Conservation (phyloP, 2,329 filamentous ascomycete species). For the Cladophialophora carrionii region DNA sequence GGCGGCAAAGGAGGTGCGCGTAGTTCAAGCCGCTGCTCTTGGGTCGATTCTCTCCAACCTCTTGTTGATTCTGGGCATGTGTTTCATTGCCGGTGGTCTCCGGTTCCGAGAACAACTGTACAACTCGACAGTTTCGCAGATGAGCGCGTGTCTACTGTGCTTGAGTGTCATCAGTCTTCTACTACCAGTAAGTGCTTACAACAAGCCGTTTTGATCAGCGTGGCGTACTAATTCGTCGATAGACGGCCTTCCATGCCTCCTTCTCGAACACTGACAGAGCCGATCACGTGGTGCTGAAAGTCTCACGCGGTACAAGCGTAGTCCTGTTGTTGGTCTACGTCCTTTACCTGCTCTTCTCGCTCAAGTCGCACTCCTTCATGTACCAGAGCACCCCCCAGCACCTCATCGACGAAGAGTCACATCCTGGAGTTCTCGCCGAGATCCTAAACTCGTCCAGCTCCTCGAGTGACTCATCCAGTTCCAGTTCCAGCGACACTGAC, state of each 20-base stretch:
- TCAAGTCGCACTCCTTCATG: conserved; percentile 89
- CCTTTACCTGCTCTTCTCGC: conserved; percentile 83
- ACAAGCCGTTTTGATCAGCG: background rate
- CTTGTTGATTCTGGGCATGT: conserved; percentile 87
- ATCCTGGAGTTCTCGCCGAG: conserved; percentile 79
- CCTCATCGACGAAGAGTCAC: conserved; percentile 87
- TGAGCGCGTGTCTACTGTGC: conserved; percentile 91
- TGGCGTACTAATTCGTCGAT: conserved; percentile 8
- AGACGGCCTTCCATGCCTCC: conserved; percentile 86
- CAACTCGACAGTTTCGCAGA: conserved; percentile 92
- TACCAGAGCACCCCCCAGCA: conserved; percentile 91
- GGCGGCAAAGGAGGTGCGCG: conserved; percentile 80
- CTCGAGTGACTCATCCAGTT: conserved; percentile 58
- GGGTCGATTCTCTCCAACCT: conserved; percentile 89
- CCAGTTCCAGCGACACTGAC: conserved; percentile 65
- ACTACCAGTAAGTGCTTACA: conserved; percentile 56
- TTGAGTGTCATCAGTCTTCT: conserved; percentile 87
- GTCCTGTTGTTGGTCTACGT: conserved; percentile 79
- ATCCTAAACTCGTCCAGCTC: conserved; percentile 74
- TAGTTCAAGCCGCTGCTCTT: conserved; percentile 86
- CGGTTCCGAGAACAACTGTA: conserved; percentile 92
- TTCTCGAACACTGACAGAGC: conserved; percentile 67
- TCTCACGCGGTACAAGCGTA: conserved; percentile 87
- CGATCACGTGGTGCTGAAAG: conserved; percentile 73
- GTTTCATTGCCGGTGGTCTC: conserved; percentile 82